Percentiles rank a stretch among this genome's conserved stretches.
Conservation (phyloP, 2,329 filamentous ascomycete genomes). For the Capronia americana region DNA sequence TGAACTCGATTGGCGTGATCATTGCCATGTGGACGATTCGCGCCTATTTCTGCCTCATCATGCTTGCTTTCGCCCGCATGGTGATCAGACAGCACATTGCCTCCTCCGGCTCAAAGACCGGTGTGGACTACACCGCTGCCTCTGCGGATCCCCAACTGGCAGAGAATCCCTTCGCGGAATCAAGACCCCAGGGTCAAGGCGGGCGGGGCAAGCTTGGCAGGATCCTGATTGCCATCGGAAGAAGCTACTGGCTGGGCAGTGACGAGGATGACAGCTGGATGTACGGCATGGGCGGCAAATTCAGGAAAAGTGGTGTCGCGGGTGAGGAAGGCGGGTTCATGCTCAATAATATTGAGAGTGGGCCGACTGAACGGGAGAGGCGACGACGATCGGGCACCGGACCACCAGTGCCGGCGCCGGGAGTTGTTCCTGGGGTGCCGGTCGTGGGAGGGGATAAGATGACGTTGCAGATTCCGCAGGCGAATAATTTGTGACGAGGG, state of each 20-base stretch:
- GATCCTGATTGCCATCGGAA: conserved; percentile 74
- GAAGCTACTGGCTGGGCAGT: conserved; percentile 79
- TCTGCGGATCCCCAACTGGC: conserved; percentile 55
- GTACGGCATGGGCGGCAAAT: conserved; percentile 64
- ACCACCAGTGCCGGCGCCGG: conserved; percentile 46
- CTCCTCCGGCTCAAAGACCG: conserved; percentile 48
- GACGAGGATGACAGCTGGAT: conserved; percentile 56
- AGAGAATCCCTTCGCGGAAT: conserved; percentile 72
- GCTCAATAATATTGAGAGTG: conserved; percentile 51
- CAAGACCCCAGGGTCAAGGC: conserved; percentile 75
- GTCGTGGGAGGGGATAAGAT: conserved; percentile 28
- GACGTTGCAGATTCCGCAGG: conserved; percentile 34
- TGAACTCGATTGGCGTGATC: conserved; percentile 80
- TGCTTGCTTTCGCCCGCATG: conserved; percentile 81
- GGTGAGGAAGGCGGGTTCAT: conserved; percentile 53
- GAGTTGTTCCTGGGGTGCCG: conserved; percentile 17
- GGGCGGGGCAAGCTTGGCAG: conserved; percentile 82
- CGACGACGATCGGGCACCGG: conserved; percentile 68
- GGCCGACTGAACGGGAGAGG: conserved; percentile 62
- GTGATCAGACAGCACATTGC: conserved; percentile 73
- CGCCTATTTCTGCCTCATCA: conserved; percentile 81
- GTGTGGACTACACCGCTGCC: conserved; percentile 51
- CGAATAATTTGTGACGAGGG: background rate
- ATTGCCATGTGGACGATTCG: conserved; percentile 74
- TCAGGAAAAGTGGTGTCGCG: conserved; percentile 43